Percentiles rank a stretch among this genome's conserved stretches.
phyloP scores from a whole-genome alignment of 2,329 filamentous ascomycete genomes.

The Alternaria triticimaculans region DNA sequence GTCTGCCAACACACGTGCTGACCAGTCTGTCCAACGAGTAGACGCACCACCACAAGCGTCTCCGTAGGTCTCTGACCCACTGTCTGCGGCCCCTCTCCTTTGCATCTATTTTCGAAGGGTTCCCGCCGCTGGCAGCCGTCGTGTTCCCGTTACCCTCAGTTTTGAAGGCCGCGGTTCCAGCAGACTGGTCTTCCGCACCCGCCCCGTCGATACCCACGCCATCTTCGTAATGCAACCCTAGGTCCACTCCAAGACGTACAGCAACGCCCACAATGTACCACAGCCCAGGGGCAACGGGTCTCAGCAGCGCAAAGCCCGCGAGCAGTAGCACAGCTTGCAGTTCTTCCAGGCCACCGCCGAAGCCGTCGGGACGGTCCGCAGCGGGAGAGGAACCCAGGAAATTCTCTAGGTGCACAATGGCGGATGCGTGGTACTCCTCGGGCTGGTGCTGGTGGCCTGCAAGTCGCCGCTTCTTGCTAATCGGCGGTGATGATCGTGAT shows the following conservation, averaged over 20 bases:
- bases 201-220: conserved; percentile 68
- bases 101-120: conserved; percentile 52
- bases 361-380: conserved; percentile 64
- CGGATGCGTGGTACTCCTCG: conserved; percentile 95
- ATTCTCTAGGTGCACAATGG: conserved; percentile 87
- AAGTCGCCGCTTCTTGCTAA: conserved; percentile 48
- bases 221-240: conserved; percentile 92
- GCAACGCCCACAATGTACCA: conserved; percentile 99
- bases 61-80: conserved; percentile 84
- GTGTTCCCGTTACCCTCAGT: conserved; percentile 43
- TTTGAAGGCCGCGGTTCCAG: conserved; percentile 33
- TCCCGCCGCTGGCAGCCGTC: conserved; percentile 26
- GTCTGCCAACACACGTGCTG: conserved; percentile 89
- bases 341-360: conserved; percentile 89
- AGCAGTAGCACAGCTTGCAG: conserved; percentile 90
- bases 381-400: conserved; percentile 74
- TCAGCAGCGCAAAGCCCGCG: conserved; percentile 87
- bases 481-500: conserved; percentile 40
- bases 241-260: conserved; percentile 85
- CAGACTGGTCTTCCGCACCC: conserved; percentile 40
- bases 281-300: conserved; percentile 88
- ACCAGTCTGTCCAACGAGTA: conserved; percentile 96
- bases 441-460: conserved; percentile 73
- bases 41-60: conserved; percentile 95
- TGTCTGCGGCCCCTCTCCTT: conserved; percentile 73